Evolutionary conservation across 192 early-diverging fungal species (phyloP), one percentile per base, ranked within the genome.

Genomic region (Umbelopsis isabellina): DNA sequence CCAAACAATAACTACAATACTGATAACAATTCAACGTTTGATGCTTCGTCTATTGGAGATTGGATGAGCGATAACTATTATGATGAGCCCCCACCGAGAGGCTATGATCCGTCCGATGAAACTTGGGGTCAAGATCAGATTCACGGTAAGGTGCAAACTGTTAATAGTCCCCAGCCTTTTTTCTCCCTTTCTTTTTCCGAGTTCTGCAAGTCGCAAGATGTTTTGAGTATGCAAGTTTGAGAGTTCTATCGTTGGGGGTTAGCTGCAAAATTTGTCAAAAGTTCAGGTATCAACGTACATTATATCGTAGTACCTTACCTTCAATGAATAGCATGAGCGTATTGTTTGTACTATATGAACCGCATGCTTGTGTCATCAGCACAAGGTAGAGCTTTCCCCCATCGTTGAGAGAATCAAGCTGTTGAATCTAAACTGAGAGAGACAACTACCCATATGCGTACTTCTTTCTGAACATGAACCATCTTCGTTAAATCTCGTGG

Each of bases 51-150:
- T 33, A 61, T 61, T 61, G 55, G 55, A 13, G 55, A 61, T 61
- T 61, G 55, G 55, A 61, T 61, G 55, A 61, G 55, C 55, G 55
- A 61, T 61, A 61, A 61, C 15, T 61, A 61, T 61, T 61, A 61
- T 61, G 55, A 61, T 8, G 55, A 61, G 16, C 55, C 55, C 27
- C 55, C 55, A 18, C 55, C 55, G 55, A 61, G 55, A 61, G 55
- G 55, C 25, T 61, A 61, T 35, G 55, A 61, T 61, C 55, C 55
- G 30, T 61, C 55, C 18, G 55, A 61, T 61, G 55, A 61, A n/a
- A 35, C 55, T 35, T 61, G 55, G 55, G 55, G 27, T 35, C 55
- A 61, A 61, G 55, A 61, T 61, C 55, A 61, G 55, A 16, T 61
- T 27, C 55, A 61, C 10, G 55, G 55, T 61, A 61, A 61, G 55